Evolutionary conservation across 1,284 basidiomycete genomes (phyloP), one percentile per base, ranked within the genome.

Genomic region (Heterobasidion parviporum): DNA sequence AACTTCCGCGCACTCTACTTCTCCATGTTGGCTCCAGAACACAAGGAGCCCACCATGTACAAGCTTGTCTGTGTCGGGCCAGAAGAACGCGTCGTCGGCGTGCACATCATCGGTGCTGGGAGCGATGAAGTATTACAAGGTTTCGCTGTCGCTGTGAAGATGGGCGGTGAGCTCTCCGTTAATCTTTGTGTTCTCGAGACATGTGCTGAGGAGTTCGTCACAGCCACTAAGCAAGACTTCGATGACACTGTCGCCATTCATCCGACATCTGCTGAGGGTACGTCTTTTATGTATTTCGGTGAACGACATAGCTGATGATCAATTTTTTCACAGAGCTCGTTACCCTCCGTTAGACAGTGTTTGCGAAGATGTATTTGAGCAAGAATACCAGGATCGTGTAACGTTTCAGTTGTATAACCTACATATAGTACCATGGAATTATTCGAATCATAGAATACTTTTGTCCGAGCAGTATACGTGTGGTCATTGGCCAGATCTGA

Each of bases 91-190:
- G 89, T 99, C 43, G 92, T 99, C 16, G 96, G 96, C 16, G 74
- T 98, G 54, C 97, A 99, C 71, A 87, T 98, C 62, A 86, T 98
- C 59, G 96, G 95, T 6, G 66, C 82, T 62, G 94, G 94, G 52
- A 89, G 85, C 60, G 96, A 98, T 68, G 95, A 98, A 73, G 83
- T 90, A 63, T 74, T 95, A 73, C 95, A 98, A 77, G 94, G 94
- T 60, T 96, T 98, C 68, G 92, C 77, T 1, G 92, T 98, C 16
- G 95, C 95, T 10, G 78, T 99, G 65, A 98, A 98, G 80, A 94
- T 98, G 94, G 90, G 92, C 54, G 26, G 26, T 26, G 26, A 26
- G 26, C 26, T 26, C 26, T 26, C 26, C 26, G 26, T 8, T 34
- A 12, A 5, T 12, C 26, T 14, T 38, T 14, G 52, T 45, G 14